Percentiles rank a stretch among this genome's conserved stretches.
Evolutionary conservation across 805 yeast species (phyloP).

Genomic region (Kodamaea neixiangensis): DNA sequence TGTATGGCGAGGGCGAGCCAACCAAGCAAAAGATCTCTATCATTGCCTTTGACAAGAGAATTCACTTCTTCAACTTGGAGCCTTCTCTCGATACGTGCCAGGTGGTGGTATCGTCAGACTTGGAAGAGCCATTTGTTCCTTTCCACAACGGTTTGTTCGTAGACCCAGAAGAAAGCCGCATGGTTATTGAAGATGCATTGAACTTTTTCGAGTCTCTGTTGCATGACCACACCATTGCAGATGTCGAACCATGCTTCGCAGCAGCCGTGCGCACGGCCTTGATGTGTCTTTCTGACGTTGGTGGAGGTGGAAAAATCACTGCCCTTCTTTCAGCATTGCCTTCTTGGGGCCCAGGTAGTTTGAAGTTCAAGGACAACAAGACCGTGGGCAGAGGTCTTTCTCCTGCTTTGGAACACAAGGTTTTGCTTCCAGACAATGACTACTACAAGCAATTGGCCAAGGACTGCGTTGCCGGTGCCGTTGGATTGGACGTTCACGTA

Average conservation of each 20-base stretch:
- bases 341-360: slow-evolving; percentile 75
- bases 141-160: slow-evolving; percentile 75
- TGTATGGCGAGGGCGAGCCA: slow-evolving; percentile 35
- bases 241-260: slow-evolving; percentile 73
- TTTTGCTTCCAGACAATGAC: slow-evolving; percentile 59
- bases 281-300: slow-evolving; percentile 58
- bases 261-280: slow-evolving; percentile 73
- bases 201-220: slow-evolving; percentile 53
- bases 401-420: slow-evolving; percentile 47
- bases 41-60: slow-evolving; percentile 68
- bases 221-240: slow-evolving; percentile 36
- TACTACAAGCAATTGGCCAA: slow-evolving; percentile 63
- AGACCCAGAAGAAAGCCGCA: slow-evolving; percentile 67
- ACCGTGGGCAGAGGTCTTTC: slow-evolving; percentile 43
- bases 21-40: slow-evolving; percentile 51
- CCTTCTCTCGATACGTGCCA: slow-evolving; percentile 56
- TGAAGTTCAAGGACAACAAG: slow-evolving; percentile 46
- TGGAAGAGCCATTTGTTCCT: slow-evolving; percentile 83
- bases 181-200: slow-evolving; percentile 67
- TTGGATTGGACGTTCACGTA: slow-evolving; percentile 78
- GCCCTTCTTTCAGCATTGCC: slow-evolving; percentile 71
- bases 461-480: slow-evolving; percentile 54
- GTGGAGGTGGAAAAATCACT: slow-evolving; percentile 79
- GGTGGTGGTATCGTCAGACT: slow-evolving; percentile 64
- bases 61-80: slow-evolving; percentile 73